Evolutionary conservation across 2,329 filamentous ascomycete genomes (phyloP), one percentile per base, ranked within the genome.

Genomic region (Cladosporium sp.): DNA sequence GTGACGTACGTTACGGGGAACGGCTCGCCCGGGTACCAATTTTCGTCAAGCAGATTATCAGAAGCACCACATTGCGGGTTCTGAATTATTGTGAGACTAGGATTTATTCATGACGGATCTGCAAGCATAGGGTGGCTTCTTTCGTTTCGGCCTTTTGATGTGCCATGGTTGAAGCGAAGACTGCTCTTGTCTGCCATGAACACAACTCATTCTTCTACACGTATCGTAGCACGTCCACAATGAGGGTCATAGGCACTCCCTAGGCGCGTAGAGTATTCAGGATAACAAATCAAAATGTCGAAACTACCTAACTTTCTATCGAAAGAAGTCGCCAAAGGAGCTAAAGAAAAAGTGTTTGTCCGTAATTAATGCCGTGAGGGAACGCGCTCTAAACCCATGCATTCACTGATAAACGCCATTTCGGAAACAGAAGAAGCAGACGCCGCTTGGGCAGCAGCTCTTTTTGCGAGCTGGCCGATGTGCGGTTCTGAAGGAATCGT

Each of bases 291-390:
- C 29, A n/a, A 53, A 18, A 57, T 21, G 33, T 26, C 31, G 33
- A 37, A 37, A 50, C 59, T 62, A 62, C 46, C 29, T 35, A 29
- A 31, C 59, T 62, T 23, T 62, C 59, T 37, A 62, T 50, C 57
- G 44, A 60, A 33, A 62, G 46, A 23, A 49, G 26, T 33, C 29
- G 57, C 57, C 40, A 21, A 28, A 60, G 14, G 57, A 60, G 40
- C 16, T 21, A 50, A 52, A 40, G 14, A 21, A 23, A 49, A 31
- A 53, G 23, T 56, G 40, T 63, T 28, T 63, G 50, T 18, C 26
- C 35, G 35, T 56, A 46, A 63, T 63, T 63, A 63, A 63, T 63
- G 50, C 61, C 61, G 61, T 63, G 61, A 63, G 61, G 61, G 44
- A n/a, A 46, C n/a, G 61, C 61, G 61, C 61, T 63, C 50, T 63